These are phyloP conservation scores for Quercus mongolica DNA, from an alignment of 306 rosid species.

Conservation along the genomic window DNA sequence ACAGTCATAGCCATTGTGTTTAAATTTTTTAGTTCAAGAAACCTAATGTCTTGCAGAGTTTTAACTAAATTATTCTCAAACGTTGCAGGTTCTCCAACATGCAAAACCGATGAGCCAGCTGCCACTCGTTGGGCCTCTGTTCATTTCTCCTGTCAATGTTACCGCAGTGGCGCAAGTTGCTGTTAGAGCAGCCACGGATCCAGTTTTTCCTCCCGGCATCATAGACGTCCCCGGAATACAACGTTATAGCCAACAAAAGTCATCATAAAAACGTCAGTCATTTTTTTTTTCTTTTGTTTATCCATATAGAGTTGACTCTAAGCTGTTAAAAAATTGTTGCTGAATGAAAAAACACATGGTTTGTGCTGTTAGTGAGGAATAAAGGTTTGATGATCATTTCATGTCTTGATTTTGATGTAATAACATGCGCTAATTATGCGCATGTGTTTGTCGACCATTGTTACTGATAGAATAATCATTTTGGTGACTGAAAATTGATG, in stretches of 20 bases:
- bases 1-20: background rate
- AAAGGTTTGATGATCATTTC: background rate
- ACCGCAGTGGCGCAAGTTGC: constrained; percentile 77
- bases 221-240: constrained; percentile 74
- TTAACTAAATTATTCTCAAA: constrained; percentile 17
- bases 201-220: constrained; percentile 92
- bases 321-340: background rate
- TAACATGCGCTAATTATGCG: background rate
- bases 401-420: background rate
- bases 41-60: background rate
- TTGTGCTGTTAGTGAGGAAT: background rate
- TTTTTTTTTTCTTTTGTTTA: background rate
- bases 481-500: background rate
- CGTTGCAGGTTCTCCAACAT: constrained; percentile 63
- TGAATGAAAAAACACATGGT: background rate
- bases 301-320: background rate
- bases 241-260: constrained; percentile 66
- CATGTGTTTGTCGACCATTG: background rate
- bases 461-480: background rate
- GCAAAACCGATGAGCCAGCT: constrained; percentile 63
- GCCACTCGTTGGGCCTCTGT: constrained; percentile 85
- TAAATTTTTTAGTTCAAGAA: constrained; percentile 6
- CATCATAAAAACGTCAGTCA: constrained; percentile 22
- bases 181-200: constrained; percentile 92
- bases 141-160: constrained; percentile 85